phyloP scores from a whole-genome alignment of 1,284 basidiomycete species.

The Melampsora larici-populina region DNA sequence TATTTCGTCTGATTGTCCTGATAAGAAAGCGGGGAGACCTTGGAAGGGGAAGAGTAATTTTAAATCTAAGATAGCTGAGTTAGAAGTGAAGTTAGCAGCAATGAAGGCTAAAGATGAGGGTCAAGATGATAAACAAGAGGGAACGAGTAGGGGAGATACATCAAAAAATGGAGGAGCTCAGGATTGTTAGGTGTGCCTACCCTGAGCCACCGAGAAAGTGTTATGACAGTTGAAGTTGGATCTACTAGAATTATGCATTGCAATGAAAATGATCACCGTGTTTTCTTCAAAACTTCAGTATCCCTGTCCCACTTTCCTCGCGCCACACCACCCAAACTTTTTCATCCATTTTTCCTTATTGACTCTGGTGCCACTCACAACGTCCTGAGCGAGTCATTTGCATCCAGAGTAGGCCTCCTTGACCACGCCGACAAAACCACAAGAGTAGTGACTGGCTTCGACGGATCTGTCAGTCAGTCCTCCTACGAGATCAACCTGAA shows the following conservation, averaged over 20 bases:
- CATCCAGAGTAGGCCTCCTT: background rate
- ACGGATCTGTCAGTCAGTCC: too few species aligned
- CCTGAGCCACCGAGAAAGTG: background rate
- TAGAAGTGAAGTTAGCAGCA: background rate
- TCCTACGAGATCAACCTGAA: background rate
- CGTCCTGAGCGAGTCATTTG: background rate
- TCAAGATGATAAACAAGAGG: background rate
- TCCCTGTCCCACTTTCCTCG: background rate
- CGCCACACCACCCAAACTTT: background rate
- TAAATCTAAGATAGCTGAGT: background rate
- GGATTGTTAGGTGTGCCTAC: constrained; percentile 1
- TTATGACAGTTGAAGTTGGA: background rate
- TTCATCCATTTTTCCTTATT: background rate
- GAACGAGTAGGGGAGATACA: background rate
- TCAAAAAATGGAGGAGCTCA: constrained; percentile 14
- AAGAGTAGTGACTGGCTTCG: too few species aligned
- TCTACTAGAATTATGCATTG: background rate
- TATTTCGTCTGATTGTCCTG: background rate
- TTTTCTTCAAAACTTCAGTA: background rate
- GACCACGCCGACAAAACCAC: background rate
- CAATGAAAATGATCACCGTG: background rate
- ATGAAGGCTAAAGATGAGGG: too few species aligned
- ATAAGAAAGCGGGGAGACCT: background rate
- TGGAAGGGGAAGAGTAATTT: background rate
- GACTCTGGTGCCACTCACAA: constrained; percentile 10